These are phyloP conservation scores for Saccharomyces uvarum DNA, from an alignment of 1,139 yeast species.

Conservation along the genomic window DNA sequence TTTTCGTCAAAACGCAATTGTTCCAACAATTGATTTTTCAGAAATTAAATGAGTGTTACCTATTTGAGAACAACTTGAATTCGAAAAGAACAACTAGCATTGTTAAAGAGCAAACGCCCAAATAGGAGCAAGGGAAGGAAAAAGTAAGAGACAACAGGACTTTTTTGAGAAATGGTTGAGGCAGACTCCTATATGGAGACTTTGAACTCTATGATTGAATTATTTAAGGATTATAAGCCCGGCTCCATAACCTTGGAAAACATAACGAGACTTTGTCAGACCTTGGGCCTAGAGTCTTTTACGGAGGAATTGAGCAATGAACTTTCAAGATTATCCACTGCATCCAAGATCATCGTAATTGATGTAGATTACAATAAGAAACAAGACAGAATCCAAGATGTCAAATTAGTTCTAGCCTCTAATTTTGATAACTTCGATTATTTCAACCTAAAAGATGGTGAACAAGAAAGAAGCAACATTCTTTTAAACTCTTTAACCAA, in stretches of 20 bases:
- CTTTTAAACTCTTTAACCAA: slow-evolving; percentile 25
- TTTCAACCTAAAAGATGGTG: slow-evolving; percentile 15
- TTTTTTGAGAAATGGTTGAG: background rate
- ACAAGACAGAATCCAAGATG: slow-evolving; percentile 27
- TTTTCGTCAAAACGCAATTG: background rate
- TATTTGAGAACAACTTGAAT: background rate
- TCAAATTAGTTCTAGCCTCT: slow-evolving; percentile 32
- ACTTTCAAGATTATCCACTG: slow-evolving; percentile 29
- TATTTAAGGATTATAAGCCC: slow-evolving; percentile 30
- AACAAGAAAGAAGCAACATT: slow-evolving; percentile 19
- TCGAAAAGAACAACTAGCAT: background rate
- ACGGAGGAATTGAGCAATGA: slow-evolving; percentile 28
- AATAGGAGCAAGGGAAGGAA: background rate
- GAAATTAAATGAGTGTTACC: background rate
- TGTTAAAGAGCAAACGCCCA: background rate
- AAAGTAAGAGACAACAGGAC: background rate
- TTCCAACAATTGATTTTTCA: background rate
- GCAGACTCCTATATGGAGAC: slow-evolving; percentile 22
- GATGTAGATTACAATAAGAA: slow-evolving; percentile 31
- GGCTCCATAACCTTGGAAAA: slow-evolving; percentile 31
- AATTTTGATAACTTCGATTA: slow-evolving; percentile 33
- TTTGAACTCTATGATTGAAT: slow-evolving; percentile 24
- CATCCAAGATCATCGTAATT: slow-evolving; percentile 32
- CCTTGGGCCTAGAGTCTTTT: slow-evolving; percentile 31
- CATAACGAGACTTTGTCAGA: slow-evolving; percentile 31